Base-by-base conservation (phyloP, 2,329 filamentous ascomycete genomes). In the Xylariales sp. region DNA sequence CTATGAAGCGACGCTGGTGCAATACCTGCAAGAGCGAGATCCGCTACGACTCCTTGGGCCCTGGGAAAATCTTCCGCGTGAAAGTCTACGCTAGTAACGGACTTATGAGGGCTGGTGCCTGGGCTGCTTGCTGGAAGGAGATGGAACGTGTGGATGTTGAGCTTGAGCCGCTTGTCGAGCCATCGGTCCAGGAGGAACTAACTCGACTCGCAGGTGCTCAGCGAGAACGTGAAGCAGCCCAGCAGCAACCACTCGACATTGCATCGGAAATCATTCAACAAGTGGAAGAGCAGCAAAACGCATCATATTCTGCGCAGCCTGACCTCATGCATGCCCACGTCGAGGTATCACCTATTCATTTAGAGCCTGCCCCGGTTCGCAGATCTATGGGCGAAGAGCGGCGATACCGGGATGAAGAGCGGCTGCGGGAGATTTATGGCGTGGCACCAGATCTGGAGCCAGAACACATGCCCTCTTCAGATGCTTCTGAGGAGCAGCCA, bases 91-190 rank as follows among this genome's bases (percentile, higher is more conserved):
- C 93, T 1, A 91, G 89, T 39, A 98, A 97, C 61, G 93, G 93
- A 0, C 69, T 97, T 35, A 95, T 98, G 88, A 80, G 82, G 44
- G 83, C 88, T 4, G 88, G 88, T 0, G 91, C 93, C 0, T 98
- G 93, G 93, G 79, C 80, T 4, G 90, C 90, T 2, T 91, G 88
- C 44, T 98, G 91, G 91, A 86, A 80, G 52, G 91, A 97, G 63
- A 98, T 98, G 93, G 93, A 98, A 65, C 79, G 91, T n/a, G 88
- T 97, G 0, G 93, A 98, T 57, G 87, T 95, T 2, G 91, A 97
- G 62, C 79, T 98, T 39, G 80, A 86, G 53, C 86, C 93, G 3
- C 77, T 83, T 55, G 74, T 89, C 9, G 76, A 80, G 14, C 61
- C 76, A 0, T 63, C 70, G 1, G 57, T 84, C 10, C 73, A 80